Percentiles rank a stretch among this genome's conserved stretches.
Conservation (phyloP, 1,284 basidiomycete genomes). For the Phenoliferia sp. region DNA sequence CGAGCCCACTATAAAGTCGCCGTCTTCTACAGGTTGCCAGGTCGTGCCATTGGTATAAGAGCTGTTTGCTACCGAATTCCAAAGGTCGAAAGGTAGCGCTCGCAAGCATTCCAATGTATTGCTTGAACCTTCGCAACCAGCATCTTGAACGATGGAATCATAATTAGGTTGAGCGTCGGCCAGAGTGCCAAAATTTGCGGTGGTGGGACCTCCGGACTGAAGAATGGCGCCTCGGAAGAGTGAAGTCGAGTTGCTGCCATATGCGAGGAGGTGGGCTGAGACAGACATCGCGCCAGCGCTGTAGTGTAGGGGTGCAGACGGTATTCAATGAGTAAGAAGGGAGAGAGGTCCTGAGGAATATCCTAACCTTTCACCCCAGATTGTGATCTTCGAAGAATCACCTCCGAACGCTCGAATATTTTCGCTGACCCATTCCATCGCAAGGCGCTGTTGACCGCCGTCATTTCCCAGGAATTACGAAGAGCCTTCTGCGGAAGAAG, state of each 20-base stretch:
- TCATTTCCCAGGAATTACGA: neutral
- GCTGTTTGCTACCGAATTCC: neutral
- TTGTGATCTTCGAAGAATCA: constrained; percentile 49
- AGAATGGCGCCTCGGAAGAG: constrained; percentile 10
- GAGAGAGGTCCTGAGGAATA: neutral
- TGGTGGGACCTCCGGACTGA: neutral
- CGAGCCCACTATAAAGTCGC: neutral
- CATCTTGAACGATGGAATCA: neutral
- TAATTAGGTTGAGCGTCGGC: constrained; percentile 1
- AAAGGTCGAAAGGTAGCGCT: neutral
- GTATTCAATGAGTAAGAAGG: too few relatives aligned
- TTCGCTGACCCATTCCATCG: constrained; percentile 56
- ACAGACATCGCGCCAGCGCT: constrained; percentile 7
- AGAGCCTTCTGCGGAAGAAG: neutral
- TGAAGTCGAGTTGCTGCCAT: constrained; percentile 1
- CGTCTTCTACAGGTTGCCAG: neutral
- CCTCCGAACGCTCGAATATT: constrained; percentile 62
- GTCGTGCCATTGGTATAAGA: too few relatives aligned
- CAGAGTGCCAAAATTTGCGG: constrained; percentile 30
- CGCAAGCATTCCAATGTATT: neutral
- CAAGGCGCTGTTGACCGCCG: constrained; percentile 44
- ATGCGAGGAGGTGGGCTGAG: constrained; percentile 10
- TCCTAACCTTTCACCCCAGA: constrained; percentile 11
- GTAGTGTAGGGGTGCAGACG: neutral
- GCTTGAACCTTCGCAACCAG: neutral